Percentiles rank a stretch among this genome's conserved stretches.
phyloP scores from a whole-genome alignment of 2,329 filamentous ascomycete genomes.

The Ilyonectria destructans region DNA sequence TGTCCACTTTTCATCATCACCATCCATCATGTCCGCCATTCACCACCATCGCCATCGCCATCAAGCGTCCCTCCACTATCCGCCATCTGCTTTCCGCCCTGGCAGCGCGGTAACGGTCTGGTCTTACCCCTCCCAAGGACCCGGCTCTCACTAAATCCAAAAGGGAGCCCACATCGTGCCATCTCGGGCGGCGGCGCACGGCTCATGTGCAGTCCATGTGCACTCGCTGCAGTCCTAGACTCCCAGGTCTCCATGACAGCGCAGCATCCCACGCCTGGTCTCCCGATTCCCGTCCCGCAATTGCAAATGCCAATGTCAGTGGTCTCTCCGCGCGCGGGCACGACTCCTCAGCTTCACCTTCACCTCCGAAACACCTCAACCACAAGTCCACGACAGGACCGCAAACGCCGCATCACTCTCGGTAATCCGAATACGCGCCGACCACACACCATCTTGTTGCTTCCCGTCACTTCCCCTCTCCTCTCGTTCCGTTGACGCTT shows the following conservation, averaged over 20 bases:
- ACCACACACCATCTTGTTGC: constrained; percentile 7
- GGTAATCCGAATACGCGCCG: constrained; percentile 18
- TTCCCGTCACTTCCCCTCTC: constrained; percentile 13
- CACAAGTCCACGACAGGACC: constrained; percentile 8
- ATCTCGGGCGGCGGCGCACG: constrained; percentile 18
- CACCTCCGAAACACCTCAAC: constrained; percentile 21
- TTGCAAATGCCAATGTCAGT: constrained; percentile 10
- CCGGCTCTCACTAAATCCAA: constrained; percentile 13
- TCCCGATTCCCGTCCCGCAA: constrained; percentile 9
- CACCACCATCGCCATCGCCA: constrained; percentile 35
- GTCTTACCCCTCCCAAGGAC: background rate
- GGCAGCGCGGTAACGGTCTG: constrained; percentile 3
- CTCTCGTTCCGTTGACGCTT: background rate
- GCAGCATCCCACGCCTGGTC: constrained; percentile 1
- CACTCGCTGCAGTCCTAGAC: background rate
- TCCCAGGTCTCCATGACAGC: background rate
- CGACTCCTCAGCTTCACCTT: constrained; percentile 22
- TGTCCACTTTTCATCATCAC: constrained; percentile 38
- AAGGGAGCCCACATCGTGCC: constrained; percentile 22
- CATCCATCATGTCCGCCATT: constrained; percentile 3
- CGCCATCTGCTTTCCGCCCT: constrained; percentile 13
- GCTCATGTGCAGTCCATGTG: constrained; percentile 4
- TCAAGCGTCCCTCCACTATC: constrained; percentile 23
- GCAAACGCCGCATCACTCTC: constrained; percentile 25
- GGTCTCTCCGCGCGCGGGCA: constrained; percentile 11